Conservation (phyloP, 1,284 basidiomycete species). For the Microbotryum intermedium region DNA sequence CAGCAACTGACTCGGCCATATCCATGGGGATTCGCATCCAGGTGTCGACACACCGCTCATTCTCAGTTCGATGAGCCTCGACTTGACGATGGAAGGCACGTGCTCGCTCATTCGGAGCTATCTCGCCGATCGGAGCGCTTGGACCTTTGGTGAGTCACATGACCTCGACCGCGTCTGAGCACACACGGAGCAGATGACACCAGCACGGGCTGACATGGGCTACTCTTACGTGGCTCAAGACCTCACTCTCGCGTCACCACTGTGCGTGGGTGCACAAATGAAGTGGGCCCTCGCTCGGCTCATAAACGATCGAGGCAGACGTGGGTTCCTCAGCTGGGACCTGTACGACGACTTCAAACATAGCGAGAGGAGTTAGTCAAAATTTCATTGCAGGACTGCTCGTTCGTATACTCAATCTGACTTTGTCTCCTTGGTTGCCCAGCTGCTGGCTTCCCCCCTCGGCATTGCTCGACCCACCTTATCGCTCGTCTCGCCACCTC, state of each 20-base stretch:
- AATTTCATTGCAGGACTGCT: too few relatives aligned
- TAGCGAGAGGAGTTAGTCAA: conserved; percentile 13
- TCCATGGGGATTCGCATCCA: conserved; percentile 18
- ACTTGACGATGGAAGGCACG: conserved; percentile 61
- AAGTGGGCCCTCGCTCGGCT: conserved; percentile 33
- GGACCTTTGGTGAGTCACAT: conserved; percentile 12
- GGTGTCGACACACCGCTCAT: conserved; percentile 79
- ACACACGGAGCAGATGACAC: neutral
- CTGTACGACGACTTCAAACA: conserved; percentile 22
- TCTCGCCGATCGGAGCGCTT: conserved; percentile 40
- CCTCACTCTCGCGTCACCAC: conserved; percentile 65
- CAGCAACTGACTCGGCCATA: neutral
- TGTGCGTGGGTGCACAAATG: conserved; percentile 57
- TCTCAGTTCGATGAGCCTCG: conserved; percentile 75
- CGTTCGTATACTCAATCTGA: neutral
- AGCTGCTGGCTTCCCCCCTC: conserved; percentile 13
- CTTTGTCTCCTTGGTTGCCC: neutral
- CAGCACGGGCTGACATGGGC: too few relatives aligned
- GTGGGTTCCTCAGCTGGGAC: conserved; percentile 30
- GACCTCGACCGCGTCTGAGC: neutral
- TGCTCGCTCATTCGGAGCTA: conserved; percentile 66
- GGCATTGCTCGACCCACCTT: conserved; percentile 53
- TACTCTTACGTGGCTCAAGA: conserved; percentile 41
- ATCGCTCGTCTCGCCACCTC: conserved; percentile 70
- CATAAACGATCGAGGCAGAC: conserved; percentile 23